Conservation (phyloP, 208 protist species). For the Novymonas esmeraldas region DNA sequence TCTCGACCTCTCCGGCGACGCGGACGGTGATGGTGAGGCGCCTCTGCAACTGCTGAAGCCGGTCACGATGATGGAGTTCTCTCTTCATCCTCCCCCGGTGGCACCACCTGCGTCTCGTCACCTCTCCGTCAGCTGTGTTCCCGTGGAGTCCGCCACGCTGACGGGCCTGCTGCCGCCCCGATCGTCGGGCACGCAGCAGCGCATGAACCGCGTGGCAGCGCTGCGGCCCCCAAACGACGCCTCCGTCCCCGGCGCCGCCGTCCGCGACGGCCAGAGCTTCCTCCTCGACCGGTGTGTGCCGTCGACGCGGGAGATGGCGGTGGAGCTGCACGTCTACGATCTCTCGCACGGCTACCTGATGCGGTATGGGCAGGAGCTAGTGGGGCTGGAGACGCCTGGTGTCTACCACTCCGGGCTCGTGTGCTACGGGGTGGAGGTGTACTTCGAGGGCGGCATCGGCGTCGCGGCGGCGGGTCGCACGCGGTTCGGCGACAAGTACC, state of each 20-base stretch:
- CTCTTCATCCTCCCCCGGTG: background rate
- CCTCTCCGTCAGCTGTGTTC: slow-evolving; percentile 18
- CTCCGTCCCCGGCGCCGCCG: slow-evolving; percentile 23
- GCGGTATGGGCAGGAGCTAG: slow-evolving; percentile 51
- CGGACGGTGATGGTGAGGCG: background rate
- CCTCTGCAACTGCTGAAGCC: background rate
- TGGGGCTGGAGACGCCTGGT: slow-evolving; percentile 77
- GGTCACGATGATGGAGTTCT: slow-evolving; percentile 4
- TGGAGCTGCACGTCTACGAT: slow-evolving; percentile 91
- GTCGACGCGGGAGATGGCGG: slow-evolving; percentile 7
- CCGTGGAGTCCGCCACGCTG: slow-evolving; percentile 1
- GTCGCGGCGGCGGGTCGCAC: slow-evolving; percentile 56
- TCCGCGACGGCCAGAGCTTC: slow-evolving; percentile 43
- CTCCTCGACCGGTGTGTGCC: slow-evolving; percentile 25
- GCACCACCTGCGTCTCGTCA: slow-evolving; percentile 9
- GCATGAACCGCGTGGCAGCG: slow-evolving; percentile 3
- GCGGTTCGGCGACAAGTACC: slow-evolving; percentile 80
- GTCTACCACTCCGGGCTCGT: slow-evolving; percentile 94
- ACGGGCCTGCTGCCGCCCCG: background rate
- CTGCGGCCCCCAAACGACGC: slow-evolving; percentile 29
- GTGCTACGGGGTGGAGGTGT: slow-evolving; percentile 93
- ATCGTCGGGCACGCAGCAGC: background rate
- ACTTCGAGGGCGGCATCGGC: slow-evolving; percentile 93
- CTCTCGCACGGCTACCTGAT: slow-evolving; percentile 78
- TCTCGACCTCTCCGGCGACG: slow-evolving; percentile 7